Base-by-base conservation (phyloP, 1,284 basidiomycete genomes). In the Pulchroboletus neoregius region DNA sequence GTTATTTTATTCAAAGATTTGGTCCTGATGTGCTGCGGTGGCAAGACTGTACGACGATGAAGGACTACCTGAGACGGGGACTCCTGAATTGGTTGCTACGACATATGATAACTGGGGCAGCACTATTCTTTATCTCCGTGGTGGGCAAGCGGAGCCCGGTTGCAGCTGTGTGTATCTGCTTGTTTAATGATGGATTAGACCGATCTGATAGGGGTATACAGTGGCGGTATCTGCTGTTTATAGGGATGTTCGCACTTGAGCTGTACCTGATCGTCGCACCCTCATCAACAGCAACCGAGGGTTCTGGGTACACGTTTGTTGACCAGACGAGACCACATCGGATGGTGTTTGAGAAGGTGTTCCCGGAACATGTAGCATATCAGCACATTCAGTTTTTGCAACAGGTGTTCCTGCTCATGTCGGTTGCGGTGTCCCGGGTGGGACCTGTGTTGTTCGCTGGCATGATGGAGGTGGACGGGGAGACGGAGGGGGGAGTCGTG, bases 361-460 rank as follows among this genome's bases (percentile, higher is more conserved):
- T 89, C 65, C 87, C 86, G 0, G 69, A 71, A 10, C 77, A 82
- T 11, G 79, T 84, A 1, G 73, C 79, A 2, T 83, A 82, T 62
- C 87, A 93, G 55, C 81, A 91, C 59, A 74, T 89, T 51, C 66
- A 76, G 16, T 77, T 91, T 61, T 70, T 91, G n/a, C 90, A 88
- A 57, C 79, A 87, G 53, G 58, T 88, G 22, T 91, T 87, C 61
- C 67, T 89, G 52, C 80, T 87, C 58, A 57, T 82, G 43, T 84
- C 79, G 30, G 73, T 91, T 33, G 87, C 85, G 0, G 70, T 90
- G 15, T 78, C 77, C 13, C 75, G 82, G 28, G 79, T 92, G 3
- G 72, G 75, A 0, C 86, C 87, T 0, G 74, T 80, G 10, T 65
- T 90, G 32, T 75, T 82, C 46, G 79, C 81, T 1, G 51, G 42